Evolutionary conservation across 1,284 basidiomycete species (phyloP), one percentile per base, ranked within the genome.

Genomic region (Naganishia sp.): DNA sequence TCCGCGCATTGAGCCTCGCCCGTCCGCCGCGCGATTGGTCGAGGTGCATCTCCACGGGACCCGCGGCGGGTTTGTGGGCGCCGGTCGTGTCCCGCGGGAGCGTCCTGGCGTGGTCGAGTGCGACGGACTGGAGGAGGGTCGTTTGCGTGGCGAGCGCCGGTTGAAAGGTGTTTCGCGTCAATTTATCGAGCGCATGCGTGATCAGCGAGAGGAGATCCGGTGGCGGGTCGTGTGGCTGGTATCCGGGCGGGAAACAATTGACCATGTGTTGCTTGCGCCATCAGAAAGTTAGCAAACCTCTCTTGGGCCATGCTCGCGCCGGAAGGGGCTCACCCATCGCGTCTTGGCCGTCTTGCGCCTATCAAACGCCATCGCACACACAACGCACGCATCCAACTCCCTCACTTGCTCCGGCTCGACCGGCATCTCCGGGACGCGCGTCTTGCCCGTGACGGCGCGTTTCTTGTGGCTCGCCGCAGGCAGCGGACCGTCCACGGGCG

Each of bases 321-420:
- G 39, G 16, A 18, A 23, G 10, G 16, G 25, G 65, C 67, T 63
- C 54, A 68, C 68, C 68, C 68, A 69, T 66, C 63, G 63, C 31
- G 68, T 69, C 55, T 69, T 69, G 9, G 63, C 44, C 43, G 56
- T 64, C 55, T 59, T 57, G 42, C 65, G 49, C 23, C 36, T 13
- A 9, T 49, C 53, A 65, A 65, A 69, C 33, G 48, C 52, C 31
- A 31, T 59, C 23, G 46, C 61, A 43, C 68, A 69, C 13, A 69
- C 65, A 10, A 66, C 61, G 59, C 68, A 69, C n/a, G 23, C 59
- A 6, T 64, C 55, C 25, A 69, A 31, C 28, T 66, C 55, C 36
- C 63, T 69, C 42, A 69, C 52, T 61, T 60, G 49, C 13, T 55
- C 57, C 18, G 55, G 46, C n/a, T 31, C 33, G 4, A 66, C 55